Evolutionary conservation across 2,329 filamentous ascomycete species (phyloP).

Genomic region (Graphium sp.): DNA sequence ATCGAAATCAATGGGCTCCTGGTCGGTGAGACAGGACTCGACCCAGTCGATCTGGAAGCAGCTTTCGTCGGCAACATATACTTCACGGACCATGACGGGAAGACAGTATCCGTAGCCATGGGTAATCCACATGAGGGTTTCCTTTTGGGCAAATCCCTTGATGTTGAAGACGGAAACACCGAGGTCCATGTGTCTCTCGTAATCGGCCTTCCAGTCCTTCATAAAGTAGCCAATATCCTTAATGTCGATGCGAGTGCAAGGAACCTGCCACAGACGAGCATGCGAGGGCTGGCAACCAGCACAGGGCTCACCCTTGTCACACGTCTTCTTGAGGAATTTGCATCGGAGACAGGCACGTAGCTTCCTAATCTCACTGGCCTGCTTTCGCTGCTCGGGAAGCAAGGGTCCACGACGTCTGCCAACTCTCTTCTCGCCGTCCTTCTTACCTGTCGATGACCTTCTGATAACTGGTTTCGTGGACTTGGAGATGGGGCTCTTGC

Average conservation of each 20-base stretch:
- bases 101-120: slow-evolving; percentile 91
- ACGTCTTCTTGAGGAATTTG: slow-evolving; percentile 99
- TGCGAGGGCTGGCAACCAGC: slow-evolving; percentile 91
- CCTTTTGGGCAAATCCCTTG: slow-evolving; percentile 60
- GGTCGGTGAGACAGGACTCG: slow-evolving; percentile 52
- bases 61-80: slow-evolving; percentile 80
- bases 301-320: slow-evolving; percentile 93
- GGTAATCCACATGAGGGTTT: slow-evolving; percentile 73
- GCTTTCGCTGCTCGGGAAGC: slow-evolving; percentile 84
- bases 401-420: slow-evolving; percentile 81
- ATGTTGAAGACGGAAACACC: slow-evolving; percentile 90
- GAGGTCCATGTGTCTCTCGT: slow-evolving; percentile 73
- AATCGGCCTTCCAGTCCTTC: slow-evolving; percentile 98
- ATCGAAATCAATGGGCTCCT: slow-evolving; percentile 66
- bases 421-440: slow-evolving; percentile 84
- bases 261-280: slow-evolving; percentile 90
- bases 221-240: slow-evolving; percentile 98
- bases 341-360: slow-evolving; percentile 83
- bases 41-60: slow-evolving; percentile 93
- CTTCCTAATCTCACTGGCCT: slow-evolving; percentile 93
- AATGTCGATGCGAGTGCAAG: slow-evolving; percentile 94
- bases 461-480: slow-evolving; percentile 65
- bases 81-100: slow-evolving; percentile 84
- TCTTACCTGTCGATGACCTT: slow-evolving; percentile 62
- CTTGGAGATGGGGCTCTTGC: slow-evolving; percentile 55